Evolutionary conservation across 805 yeast genomes (phyloP), one percentile per base, ranked within the genome.

Genomic region (Maudiozyma turicensis): DNA sequence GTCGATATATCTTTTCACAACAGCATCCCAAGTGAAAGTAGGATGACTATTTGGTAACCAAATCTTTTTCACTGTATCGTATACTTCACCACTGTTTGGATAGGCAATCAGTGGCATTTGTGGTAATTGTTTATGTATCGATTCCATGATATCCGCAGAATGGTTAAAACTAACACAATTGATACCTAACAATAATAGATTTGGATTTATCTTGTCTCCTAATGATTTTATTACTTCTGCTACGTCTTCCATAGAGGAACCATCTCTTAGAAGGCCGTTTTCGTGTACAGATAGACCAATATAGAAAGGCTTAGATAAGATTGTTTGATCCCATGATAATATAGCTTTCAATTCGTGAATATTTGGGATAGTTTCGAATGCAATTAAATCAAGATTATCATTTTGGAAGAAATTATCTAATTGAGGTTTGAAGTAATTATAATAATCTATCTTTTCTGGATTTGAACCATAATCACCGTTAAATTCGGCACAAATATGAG

Each of bases 11-110:
- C 63, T 58, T 31, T 57, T 48, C 2, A 72, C 72, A 28, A 68
- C 65, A 4, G 61, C 54, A 2, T 59, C 64, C 76, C 84, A 74
- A 2, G 63, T 52, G 8, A 50, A 52, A 29, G 53, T 59, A 3
- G 58, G 54, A 6, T 57, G 52, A n/a, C 51, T 47, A 32, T 60
- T 51, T 20, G 51, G 49, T 57, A 63, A 44, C 81, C 82, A 78
- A 7, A 50, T 56, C 50, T 75, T 72, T 9, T 68, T 68, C 7
- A 56, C 54, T 33, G 74, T 76, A 55, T 81, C 80, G 59, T 81
- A 83, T 8, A 70, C 61, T 58, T 82, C 88, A 1, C 93, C 93
- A 43, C 86, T 78, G 64, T 86, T 86, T 8, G 95, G 95, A 61
- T 85, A 86, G 2, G 79, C 73, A 3, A 82, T 61, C 31, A 82